Evolutionary conservation across 139 green algal genomes (phyloP), one percentile per base, ranked within the genome.

Genomic region (Pycnococcus provasolii): DNA sequence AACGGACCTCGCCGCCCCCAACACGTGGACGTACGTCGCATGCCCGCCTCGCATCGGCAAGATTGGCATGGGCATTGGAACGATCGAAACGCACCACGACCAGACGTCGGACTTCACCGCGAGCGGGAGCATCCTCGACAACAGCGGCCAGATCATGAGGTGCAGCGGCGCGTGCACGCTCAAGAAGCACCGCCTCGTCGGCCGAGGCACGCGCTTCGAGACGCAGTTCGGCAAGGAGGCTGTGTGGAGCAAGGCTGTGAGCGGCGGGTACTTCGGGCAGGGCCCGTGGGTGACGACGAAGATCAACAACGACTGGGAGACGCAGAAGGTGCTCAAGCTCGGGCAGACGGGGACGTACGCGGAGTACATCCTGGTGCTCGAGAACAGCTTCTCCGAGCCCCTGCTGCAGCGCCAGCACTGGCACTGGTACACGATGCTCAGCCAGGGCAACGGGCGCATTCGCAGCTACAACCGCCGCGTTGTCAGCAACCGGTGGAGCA

Each of bases 291-390:
- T 71, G 37, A 52, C 51, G 40, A 53, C 62, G 50, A 39, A 71
- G 53, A 71, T 71, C 64, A 71, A 71, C 64, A 53, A 53, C 64
- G 64, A 71, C 64, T 62, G 44, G 50, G 64, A 71, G 53, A 71
- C 64, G 26, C 46, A 61, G 7, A 26, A 43, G 8, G 53, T 71
- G 3, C 15, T 53, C 4, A 47, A 62, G 3, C 53, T 71, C 37
- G 64, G 51, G 37, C 53, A 51, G 5, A 41, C 41, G 8, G 64
- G 51, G 37, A 54, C 64, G 40, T 71, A 71, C 52, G 53, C 64
- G 40, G 51, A 71, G 53, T 71, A 71, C 64, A n/a, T 71, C 51
- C 5, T 50, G 0, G 2, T 45, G 3, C 64, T 71, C 1, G 42
- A 71, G 26, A 71, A 71, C 64, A 63, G 52, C 42, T 71, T 71